Conservation (phyloP, 139 green algal genomes). For the Micractinium sp. region DNA sequence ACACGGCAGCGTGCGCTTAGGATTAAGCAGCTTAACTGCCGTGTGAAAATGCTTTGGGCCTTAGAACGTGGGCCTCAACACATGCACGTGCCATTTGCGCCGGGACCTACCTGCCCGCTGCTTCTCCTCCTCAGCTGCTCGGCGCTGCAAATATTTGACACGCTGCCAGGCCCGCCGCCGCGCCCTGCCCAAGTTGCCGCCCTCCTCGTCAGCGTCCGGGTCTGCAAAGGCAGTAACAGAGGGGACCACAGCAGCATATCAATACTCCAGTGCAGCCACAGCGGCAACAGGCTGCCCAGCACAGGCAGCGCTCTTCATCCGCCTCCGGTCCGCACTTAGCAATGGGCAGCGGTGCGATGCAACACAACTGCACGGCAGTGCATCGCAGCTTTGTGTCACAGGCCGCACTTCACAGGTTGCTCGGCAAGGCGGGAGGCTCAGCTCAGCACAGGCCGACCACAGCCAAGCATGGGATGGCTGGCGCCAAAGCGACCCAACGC, state of each 20-base stretch:
- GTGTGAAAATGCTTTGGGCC: not conserved
- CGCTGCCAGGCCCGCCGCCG: constrained; percentile 24
- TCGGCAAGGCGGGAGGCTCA: too few relatives aligned
- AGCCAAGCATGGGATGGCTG: too few relatives aligned
- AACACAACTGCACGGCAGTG: too few relatives aligned
- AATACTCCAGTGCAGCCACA: not conserved
- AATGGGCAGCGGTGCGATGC: too few relatives aligned
- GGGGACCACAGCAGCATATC: not conserved
- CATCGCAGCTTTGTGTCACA: too few relatives aligned
- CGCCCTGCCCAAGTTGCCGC: not conserved
- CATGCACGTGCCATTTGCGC: too few relatives aligned
- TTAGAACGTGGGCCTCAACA: not conserved
- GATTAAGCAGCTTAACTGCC: not conserved
- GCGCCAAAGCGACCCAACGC: too few relatives aligned
- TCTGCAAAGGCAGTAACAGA: not conserved
- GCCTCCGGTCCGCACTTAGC: too few relatives aligned
- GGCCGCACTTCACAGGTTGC: not conserved
- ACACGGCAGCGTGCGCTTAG: not conserved
- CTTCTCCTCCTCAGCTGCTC: constrained; percentile 12
- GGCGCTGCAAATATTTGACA: constrained; percentile 24
- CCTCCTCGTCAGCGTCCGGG: constrained; percentile 36
- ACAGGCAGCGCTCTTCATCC: not conserved
- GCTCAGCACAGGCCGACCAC: too few relatives aligned
- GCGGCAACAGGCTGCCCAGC: not conserved
- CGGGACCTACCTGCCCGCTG: not conserved